A percentile compares a stretch with the other conserved stretches of the same genome.
Conservation (phyloP, 2,329 filamentous ascomycete genomes). For the Aphanocladium album region DNA sequence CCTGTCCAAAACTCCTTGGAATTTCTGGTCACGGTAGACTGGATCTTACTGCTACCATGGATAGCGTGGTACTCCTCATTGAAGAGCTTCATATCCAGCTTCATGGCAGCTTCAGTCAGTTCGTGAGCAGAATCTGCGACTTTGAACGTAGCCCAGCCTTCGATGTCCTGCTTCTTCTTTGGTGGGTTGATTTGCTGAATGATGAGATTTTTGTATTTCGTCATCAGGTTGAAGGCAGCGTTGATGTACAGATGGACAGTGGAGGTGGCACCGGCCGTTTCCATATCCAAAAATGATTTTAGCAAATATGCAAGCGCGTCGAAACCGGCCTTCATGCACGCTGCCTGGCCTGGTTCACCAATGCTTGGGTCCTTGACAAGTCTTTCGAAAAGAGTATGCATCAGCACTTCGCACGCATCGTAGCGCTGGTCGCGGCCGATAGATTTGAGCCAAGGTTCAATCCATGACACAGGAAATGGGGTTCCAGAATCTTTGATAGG, state of each 20-base stretch:
- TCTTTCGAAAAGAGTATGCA: constrained; percentile 66
- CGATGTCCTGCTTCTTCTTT: constrained; percentile 17
- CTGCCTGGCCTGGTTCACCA: constrained; percentile 52
- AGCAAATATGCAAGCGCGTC: constrained; percentile 53
- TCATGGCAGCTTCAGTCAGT: constrained; percentile 50
- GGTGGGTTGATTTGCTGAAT: constrained; percentile 31
- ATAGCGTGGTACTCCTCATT: constrained; percentile 52
- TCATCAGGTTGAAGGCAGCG: constrained; percentile 59
- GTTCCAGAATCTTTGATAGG: constrained; percentile 45
- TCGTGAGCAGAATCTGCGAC: constrained; percentile 40
- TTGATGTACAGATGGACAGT: constrained; percentile 59
- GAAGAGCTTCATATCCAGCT: constrained; percentile 39
- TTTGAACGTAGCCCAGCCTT: constrained; percentile 37
- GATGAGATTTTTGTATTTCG: constrained; percentile 58
- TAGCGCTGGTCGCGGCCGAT: constrained; percentile 70
- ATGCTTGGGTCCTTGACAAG: constrained; percentile 51
- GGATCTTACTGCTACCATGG: constrained; percentile 53
- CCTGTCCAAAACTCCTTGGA: constrained; percentile 45
- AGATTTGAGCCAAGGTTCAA: constrained; percentile 70
- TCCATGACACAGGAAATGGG: constrained; percentile 70
- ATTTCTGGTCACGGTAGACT: constrained; percentile 62
- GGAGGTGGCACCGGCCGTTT: constrained; percentile 39
- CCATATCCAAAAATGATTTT: constrained; percentile 47
- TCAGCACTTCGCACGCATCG: constrained; percentile 73
- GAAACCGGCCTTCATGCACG: constrained; percentile 62